Evolutionary conservation across 2,329 filamentous ascomycete genomes (phyloP).

Genomic region (Pseudogymnoascus sp.): DNA sequence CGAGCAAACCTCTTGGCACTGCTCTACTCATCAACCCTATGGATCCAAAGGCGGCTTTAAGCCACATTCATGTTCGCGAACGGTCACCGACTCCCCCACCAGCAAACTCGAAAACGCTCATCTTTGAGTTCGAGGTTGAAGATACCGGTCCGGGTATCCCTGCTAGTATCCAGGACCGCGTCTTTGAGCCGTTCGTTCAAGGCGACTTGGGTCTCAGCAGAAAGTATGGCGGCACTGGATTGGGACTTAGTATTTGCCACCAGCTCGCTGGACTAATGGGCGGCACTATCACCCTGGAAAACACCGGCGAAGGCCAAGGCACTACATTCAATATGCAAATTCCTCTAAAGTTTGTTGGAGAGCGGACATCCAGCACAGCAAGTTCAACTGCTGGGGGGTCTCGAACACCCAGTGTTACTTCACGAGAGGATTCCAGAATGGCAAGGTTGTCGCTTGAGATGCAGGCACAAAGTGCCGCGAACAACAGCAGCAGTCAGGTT

Average conservation of each 20-base stretch:
- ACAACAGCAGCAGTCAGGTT: background rate
- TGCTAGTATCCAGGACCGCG: slow-evolving; percentile 66
- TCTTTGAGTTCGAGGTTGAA: slow-evolving; percentile 83
- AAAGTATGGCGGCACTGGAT: slow-evolving; percentile 81
- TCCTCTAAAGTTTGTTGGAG: slow-evolving; percentile 69
- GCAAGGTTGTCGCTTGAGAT: slow-evolving; percentile 12
- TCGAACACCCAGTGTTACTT: background rate
- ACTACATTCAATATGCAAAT: slow-evolving; percentile 79
- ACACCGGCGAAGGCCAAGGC: slow-evolving; percentile 45
- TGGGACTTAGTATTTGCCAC: slow-evolving; percentile 83
- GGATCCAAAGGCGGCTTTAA: slow-evolving; percentile 33
- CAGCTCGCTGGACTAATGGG: slow-evolving; percentile 81
- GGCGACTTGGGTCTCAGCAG: slow-evolving; percentile 85
- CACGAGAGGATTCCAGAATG: background rate
- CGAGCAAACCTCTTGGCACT: slow-evolving; percentile 37
- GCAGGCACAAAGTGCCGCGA: slow-evolving; percentile 13
- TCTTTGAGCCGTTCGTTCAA: slow-evolving; percentile 93
- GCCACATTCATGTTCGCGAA: slow-evolving; percentile 40
- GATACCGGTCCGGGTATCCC: slow-evolving; percentile 86
- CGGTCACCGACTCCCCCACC: slow-evolving; percentile 56
- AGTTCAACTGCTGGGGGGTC: slow-evolving; percentile 15
- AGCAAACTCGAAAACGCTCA: slow-evolving; percentile 54
- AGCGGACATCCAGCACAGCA: slow-evolving; percentile 41
- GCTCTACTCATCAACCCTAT: slow-evolving; percentile 58
- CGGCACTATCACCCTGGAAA: slow-evolving; percentile 66